These are phyloP conservation scores for Magnolia changhungtana DNA, from an alignment of 164 flowering plant species.

Conservation along the genomic window DNA sequence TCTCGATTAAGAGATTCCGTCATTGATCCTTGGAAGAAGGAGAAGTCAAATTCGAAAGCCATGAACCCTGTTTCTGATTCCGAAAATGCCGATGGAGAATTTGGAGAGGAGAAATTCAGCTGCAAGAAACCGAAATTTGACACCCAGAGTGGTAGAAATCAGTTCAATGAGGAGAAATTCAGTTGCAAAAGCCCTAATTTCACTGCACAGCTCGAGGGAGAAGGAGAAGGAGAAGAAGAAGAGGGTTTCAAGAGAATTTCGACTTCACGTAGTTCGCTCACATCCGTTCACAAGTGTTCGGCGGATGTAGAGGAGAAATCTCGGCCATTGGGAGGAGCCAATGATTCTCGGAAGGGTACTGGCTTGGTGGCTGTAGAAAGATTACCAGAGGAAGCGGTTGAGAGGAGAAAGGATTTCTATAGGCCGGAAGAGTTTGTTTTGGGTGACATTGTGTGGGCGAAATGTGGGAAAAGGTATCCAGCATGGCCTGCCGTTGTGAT, in stretches of 20 bases:
- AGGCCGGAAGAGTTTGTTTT: constrained; percentile 57
- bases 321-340: constrained; percentile 14
- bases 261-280: constrained; percentile 40
- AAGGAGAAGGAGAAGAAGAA: constrained; percentile 9
- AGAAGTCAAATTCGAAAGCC: constrained; percentile 23
- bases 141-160: constrained; percentile 10
- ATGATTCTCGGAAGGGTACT: constrained; percentile 7
- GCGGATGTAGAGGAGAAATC: constrained; percentile 28
- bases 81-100: constrained; percentile 18
- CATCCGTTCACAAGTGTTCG: constrained; percentile 31
- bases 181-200: constrained; percentile 17
- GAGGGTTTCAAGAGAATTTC: constrained; percentile 32
- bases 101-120: constrained; percentile 26
- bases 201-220: constrained; percentile 33
- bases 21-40: constrained; percentile 38
- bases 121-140: constrained; percentile 21
- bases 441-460: constrained; percentile 96
- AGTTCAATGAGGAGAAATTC: constrained; percentile 21
- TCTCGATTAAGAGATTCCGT: constrained; percentile 54
- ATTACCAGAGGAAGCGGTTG: constrained; percentile 24
- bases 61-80: constrained; percentile 26
- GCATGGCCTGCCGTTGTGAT: constrained; percentile 96
- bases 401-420: constrained; percentile 40
- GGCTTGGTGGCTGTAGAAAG: constrained; percentile 13
- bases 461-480: constrained; percentile 67